Evolutionary conservation across 164 flowering plant species (phyloP).

Genomic region (Buxus sempervirens): DNA sequence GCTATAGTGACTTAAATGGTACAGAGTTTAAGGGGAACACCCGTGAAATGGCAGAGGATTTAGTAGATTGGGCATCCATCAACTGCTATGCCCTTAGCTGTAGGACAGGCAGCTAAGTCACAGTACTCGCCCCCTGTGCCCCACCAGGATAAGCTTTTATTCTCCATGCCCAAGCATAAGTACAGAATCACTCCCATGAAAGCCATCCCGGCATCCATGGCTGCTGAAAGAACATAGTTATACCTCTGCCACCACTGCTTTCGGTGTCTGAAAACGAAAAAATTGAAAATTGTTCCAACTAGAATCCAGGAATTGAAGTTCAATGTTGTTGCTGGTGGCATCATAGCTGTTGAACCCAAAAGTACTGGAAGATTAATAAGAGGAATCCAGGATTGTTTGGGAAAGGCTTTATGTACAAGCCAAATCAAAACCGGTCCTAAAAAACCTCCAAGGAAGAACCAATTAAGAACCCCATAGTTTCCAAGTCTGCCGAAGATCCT

Average conservation of each 20-base stretch:
- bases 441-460: conserved; percentile 93
- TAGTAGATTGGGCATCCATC: conserved; percentile 56
- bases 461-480: conserved; percentile 62
- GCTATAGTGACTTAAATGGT: not conserved
- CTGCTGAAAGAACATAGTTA: too few species aligned
- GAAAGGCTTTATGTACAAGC: conserved; percentile 75
- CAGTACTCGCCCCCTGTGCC: conserved; percentile 81
- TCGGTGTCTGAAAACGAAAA: conserved; percentile 71
- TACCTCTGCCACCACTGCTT: too few species aligned
- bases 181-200: conserved; percentile 79
- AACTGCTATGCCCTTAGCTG: conserved; percentile 62
- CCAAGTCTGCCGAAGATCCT: conserved; percentile 75
- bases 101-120: conserved; percentile 68
- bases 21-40: not conserved
- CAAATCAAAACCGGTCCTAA: conserved; percentile 74
- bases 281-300: conserved; percentile 86
- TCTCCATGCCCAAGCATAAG: conserved; percentile 56
- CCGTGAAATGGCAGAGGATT: too few species aligned
- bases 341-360: conserved; percentile 69
- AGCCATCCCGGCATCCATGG: conserved; percentile 94
- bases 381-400: conserved; percentile 75
- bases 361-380: conserved; percentile 86
- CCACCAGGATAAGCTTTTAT: conserved; percentile 65
- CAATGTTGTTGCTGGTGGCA: conserved; percentile 96
- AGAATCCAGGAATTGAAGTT: conserved; percentile 74